These are phyloP conservation scores for Chalciporus sp. DNA, from an alignment of 1,284 basidiomycete species.

Conservation along the genomic window DNA sequence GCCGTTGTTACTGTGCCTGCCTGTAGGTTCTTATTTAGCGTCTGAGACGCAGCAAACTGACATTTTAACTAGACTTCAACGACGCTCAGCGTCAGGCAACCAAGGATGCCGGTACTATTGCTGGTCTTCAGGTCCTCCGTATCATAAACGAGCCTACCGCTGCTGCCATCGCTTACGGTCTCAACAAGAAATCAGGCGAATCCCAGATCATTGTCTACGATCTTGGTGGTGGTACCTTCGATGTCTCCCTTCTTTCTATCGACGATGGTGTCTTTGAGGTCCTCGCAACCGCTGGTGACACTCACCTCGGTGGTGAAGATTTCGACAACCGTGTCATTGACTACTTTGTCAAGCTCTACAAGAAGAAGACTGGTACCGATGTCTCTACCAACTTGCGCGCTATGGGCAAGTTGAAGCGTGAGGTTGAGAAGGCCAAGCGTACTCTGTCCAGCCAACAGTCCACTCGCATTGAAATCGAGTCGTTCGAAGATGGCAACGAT, in stretches of 20 bases:
- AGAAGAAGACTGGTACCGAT: constrained; percentile 93
- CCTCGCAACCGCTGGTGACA: constrained; percentile 96
- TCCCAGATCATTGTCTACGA: constrained; percentile 98
- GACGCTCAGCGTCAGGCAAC: constrained; percentile 99
- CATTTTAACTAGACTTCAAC: constrained; percentile 75
- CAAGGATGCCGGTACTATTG: constrained; percentile 97
- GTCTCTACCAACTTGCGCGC: constrained; percentile 87
- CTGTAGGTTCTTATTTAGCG: constrained; percentile 47
- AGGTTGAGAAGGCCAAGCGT: constrained; percentile 98
- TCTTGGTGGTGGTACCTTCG: constrained; percentile 98
- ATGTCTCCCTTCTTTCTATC: constrained; percentile 97
- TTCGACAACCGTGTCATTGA: constrained; percentile 97
- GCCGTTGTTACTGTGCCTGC: constrained; percentile 98
- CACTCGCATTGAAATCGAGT: constrained; percentile 88
- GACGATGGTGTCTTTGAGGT: constrained; percentile 99
- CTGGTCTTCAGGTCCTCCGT: constrained; percentile 93
- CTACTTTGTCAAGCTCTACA: constrained; percentile 90
- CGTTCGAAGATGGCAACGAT: constrained; percentile 95
- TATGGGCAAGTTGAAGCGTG: constrained; percentile 96
- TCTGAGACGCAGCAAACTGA: constrained; percentile 37
- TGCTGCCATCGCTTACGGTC: constrained; percentile 97
- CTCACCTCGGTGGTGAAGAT: constrained; percentile 98
- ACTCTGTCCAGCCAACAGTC: constrained; percentile 92
- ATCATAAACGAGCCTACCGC: constrained; percentile 99
- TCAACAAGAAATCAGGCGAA: constrained; percentile 94